A percentile compares a stretch with the other conserved stretches of the same genome.
These are phyloP conservation scores for Suhomyces coccinellae DNA, from an alignment of 1,139 yeast species.

Conservation along the genomic window DNA sequence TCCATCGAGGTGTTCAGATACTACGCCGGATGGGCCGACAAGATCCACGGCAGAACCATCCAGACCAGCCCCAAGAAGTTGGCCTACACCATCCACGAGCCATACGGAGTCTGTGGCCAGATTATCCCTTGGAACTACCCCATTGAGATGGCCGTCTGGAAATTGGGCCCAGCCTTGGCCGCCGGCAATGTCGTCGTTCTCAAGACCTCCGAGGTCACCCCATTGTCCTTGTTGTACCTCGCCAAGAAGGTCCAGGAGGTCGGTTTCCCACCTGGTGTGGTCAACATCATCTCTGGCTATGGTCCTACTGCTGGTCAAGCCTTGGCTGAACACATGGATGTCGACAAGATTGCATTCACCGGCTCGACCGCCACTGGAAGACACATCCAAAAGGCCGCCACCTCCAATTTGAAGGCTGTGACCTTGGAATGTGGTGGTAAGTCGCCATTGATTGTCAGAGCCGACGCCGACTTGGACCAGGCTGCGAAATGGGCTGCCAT, in stretches of 20 bases:
- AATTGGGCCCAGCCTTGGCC: constrained; percentile 63
- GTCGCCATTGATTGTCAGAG: constrained; percentile 70
- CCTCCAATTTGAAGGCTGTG: constrained; percentile 64
- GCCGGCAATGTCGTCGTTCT: constrained; percentile 67
- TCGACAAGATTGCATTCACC: constrained; percentile 70
- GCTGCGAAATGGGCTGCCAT: constrained; percentile 85
- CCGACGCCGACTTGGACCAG: constrained; percentile 73
- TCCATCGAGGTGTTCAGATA: constrained; percentile 60
- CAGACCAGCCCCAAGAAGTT: constrained; percentile 66
- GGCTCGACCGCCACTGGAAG: constrained; percentile 64
- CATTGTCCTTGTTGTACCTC: constrained; percentile 57
- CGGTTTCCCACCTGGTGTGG: constrained; percentile 73
- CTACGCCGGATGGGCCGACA: constrained; percentile 86
- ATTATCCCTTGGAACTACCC: constrained; percentile 72
- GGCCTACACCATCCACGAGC: constrained; percentile 80
- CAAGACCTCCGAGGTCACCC: constrained; percentile 69
- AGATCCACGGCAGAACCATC: constrained; percentile 67
- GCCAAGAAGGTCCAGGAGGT: constrained; percentile 59
- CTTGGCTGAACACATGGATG: constrained; percentile 54
- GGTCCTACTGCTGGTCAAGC: constrained; percentile 61
- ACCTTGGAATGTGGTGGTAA: constrained; percentile 95
- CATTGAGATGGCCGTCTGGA: constrained; percentile 60
- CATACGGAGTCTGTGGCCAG: constrained; percentile 79
- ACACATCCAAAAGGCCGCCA: constrained; percentile 59
- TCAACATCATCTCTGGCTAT: constrained; percentile 58